A percentile compares a stretch with the other conserved stretches of the same genome.
phyloP scores from a whole-genome alignment of 495 filamentous ascomycete species.

The Talaromyces proteolyticus region DNA sequence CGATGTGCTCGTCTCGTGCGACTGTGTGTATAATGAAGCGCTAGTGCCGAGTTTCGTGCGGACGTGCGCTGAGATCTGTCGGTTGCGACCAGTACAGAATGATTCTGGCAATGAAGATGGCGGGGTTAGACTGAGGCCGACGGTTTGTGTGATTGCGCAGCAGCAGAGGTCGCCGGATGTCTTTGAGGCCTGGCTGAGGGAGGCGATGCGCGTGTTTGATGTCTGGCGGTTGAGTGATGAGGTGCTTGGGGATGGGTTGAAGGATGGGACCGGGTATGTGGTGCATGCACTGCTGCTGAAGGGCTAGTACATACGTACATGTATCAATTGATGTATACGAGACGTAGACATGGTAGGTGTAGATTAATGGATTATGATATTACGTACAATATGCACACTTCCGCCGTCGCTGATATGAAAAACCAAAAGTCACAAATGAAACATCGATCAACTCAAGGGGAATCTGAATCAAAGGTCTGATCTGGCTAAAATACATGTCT shows the following conservation, averaged over 20 bases:
- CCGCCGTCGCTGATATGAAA: too few relatives aligned
- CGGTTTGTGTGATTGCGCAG: constrained; percentile 72
- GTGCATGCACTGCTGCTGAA: constrained; percentile 33
- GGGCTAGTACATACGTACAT: constrained; percentile 19
- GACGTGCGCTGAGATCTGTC: constrained; percentile 75
- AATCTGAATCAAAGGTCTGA: neutral
- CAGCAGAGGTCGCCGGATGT: constrained; percentile 80
- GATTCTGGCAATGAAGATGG: neutral
- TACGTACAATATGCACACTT: too few relatives aligned
- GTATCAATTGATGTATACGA: too few relatives aligned
- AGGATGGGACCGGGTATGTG: constrained; percentile 41
- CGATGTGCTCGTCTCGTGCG: constrained; percentile 71
- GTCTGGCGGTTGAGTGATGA: constrained; percentile 68
- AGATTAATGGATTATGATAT: too few relatives aligned
- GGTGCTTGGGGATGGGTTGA: constrained; percentile 48
- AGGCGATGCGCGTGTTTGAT: constrained; percentile 58
- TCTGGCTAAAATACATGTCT: neutral
- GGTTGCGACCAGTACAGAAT: constrained; percentile 33
- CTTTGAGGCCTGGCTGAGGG: constrained; percentile 74
- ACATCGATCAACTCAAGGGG: neutral
- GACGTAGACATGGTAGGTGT: too few relatives aligned
- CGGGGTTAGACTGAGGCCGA: constrained; percentile 28
- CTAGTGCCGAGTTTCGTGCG: constrained; percentile 78
- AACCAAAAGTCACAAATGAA: too few relatives aligned
- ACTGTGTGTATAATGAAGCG: constrained; percentile 86